These are phyloP conservation scores for Dalbergia cultrata DNA, from an alignment of 306 rosid genomes.

Conservation along the genomic window DNA sequence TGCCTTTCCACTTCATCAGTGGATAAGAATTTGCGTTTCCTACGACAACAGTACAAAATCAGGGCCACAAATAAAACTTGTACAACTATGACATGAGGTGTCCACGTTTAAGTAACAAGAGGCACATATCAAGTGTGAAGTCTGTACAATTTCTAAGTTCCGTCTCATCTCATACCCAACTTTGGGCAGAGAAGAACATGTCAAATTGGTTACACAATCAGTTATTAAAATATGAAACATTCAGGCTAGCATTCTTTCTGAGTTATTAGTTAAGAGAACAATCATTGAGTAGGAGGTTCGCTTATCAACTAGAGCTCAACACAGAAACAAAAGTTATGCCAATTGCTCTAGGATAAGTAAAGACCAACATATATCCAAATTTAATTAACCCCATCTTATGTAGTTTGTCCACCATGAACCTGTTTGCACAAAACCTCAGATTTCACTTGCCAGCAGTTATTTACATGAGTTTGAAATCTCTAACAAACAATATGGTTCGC, in stretches of 20 bases:
- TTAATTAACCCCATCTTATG: not conserved
- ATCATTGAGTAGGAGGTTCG: no score
- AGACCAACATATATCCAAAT: not conserved
- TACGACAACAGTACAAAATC: not conserved
- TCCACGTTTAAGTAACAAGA: no score
- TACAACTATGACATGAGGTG: no score
- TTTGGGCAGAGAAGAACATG: no score
- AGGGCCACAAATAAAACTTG: not conserved
- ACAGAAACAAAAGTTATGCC: not conserved
- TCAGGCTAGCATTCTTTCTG: no score
- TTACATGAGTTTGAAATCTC: conserved; percentile 5
- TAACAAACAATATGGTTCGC: not conserved
- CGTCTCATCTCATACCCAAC: no score
- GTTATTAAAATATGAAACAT: no score
- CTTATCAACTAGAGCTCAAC: no score
- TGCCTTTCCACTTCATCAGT: not conserved
- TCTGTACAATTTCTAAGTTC: not conserved
- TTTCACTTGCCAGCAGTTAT: not conserved
- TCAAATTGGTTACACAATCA: no score
- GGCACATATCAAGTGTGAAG: no score
- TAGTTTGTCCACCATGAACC: not conserved
- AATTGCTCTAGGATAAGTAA: no score
- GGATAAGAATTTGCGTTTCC: not conserved
- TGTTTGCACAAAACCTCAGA: not conserved
- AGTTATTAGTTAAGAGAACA: not conserved